Evolutionary conservation across 306 rosid genomes (phyloP), one percentile per base, ranked within the genome.

Genomic region (Gleditsia sinensis): DNA sequence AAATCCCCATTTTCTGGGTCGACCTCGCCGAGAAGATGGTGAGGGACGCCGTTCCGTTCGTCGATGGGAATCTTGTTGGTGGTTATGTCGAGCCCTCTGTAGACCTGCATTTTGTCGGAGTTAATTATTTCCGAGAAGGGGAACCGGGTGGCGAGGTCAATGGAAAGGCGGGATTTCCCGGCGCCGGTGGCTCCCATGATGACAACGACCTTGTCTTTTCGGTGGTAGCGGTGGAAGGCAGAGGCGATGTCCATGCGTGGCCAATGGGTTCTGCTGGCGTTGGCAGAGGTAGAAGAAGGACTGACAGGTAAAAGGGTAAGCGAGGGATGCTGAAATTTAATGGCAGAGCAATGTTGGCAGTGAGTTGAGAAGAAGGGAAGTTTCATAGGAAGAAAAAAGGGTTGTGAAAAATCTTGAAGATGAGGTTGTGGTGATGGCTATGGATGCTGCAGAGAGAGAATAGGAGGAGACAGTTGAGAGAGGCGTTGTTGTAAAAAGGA

Each of bases 81-180:
- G 74, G 96, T 92, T 62, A 85, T 87, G 33, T 92, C 96, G 36
- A 94, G 93, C 57, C 95, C 96, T 1, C 42, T 54, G 83, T 88
- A 94, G 37, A 94, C 85, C 67, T 94, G 97, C 78, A 94, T 92
- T 86, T 92, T 94, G 75, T 94, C 99, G 7, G 90, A 88, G 90
- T 91, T 94, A 48, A 94, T 80, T 76, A 94, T 80, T 56, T 94
- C 99, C 5, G 82, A 78, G 33, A 11, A 71, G 30, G 89, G 82
- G 86, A 88, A 92, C 37, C 40, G 90, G n/a, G 81, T 51, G 50
- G 96, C 92, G 27, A 94, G 87, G 74, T 94, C 99, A 49, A 94
- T 49, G 74, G 99, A 94, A 48, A 94, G 99, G 3, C 85, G 78
- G 1, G 99, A 87, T 67, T 94, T 94, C 1, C 97, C 97, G 61